Base-by-base conservation (phyloP, 164 flowering plant genomes). In the Annona squamosa region DNA sequence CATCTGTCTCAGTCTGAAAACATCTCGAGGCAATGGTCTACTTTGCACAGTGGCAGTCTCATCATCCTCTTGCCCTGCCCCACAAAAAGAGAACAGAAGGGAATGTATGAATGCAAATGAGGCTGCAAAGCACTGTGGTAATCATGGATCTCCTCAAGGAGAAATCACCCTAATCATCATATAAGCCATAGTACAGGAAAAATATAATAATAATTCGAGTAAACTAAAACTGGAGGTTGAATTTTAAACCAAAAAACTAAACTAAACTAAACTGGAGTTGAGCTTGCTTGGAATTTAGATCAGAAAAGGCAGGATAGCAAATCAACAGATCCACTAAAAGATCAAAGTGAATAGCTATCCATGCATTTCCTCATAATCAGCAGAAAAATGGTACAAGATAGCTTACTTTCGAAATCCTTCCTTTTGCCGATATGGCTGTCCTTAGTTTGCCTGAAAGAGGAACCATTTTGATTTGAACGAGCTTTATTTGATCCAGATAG, bases 1-100 rank as follows among this genome's bases (percentile, higher is more conserved):
- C 52, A 87, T 82, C 73, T 94, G 99, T 26, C 97, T 85, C 72
- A 92, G 80, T 77, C 84, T 85, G 79, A 94, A 94, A 16, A 79
- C 86, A 79, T 94, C 99, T 75, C 85, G 81, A 0, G 95, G 96
- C 4, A 88, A 85, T 1, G 95, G 94, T 48, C 84, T 86, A 82
- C 97, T 92, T 78, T 95, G 99, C 4, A 87, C 88, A 13, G 83
- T 84, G 5, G 83, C 65, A 48, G 87, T 86, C 9, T 91, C 97
- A 77, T 91, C 91, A 6, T 91, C 99, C 4, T 90, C 97, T 84
- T 85, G 91, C 76, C 91, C 98, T 94, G 75, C 61, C 26, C 18
- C 37, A 26, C 37, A 59, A 5, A 5, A 57, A 56, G 4, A 16
- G 42, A 64, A 5, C n/a, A 72, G n/a, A 26, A 12, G 17, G 3